These are phyloP conservation scores for Phytophthora colocasiae DNA, from an alignment of 352 stramenopile genomes.

Conservation along the genomic window DNA sequence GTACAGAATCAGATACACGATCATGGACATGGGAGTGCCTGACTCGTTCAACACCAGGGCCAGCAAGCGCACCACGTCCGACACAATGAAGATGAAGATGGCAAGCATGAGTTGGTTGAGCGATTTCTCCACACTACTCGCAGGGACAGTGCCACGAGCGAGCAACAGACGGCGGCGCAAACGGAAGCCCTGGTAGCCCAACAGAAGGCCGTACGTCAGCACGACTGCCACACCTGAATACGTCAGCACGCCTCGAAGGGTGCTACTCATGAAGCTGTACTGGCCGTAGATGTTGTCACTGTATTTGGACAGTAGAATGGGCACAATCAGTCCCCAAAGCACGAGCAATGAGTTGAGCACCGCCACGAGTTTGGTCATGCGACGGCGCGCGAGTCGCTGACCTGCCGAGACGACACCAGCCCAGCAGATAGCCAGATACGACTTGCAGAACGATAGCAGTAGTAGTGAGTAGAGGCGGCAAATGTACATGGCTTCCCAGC, in stretches of 20 bases:
- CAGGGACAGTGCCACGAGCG: constrained; percentile 70
- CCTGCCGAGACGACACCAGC: constrained; percentile 82
- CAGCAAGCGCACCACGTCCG: constrained; percentile 73
- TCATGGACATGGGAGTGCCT: constrained; percentile 62
- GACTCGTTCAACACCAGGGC: constrained; percentile 66
- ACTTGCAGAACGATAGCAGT: constrained; percentile 82
- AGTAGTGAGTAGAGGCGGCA: constrained; percentile 72
- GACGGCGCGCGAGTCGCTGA: constrained; percentile 61
- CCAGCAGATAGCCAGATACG: constrained; percentile 83
- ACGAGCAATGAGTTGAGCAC: constrained; percentile 61
- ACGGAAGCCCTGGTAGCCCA: constrained; percentile 78
- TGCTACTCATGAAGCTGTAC: constrained; percentile 70
- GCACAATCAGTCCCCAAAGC: constrained; percentile 68
- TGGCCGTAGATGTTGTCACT: constrained; percentile 66
- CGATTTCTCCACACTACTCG: constrained; percentile 78
- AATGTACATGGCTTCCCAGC: constrained; percentile 73
- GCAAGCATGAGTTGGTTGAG: constrained; percentile 85
- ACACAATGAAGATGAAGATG: constrained; percentile 79
- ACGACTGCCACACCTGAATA: constrained; percentile 68
- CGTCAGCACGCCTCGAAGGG: constrained; percentile 57
- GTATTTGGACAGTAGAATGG: constrained; percentile 54
- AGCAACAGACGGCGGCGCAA: constrained; percentile 76
- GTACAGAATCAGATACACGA: constrained; percentile 75
- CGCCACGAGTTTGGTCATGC: constrained; percentile 61
- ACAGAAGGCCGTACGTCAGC: constrained; percentile 69